Base-by-base conservation (phyloP, 2,329 filamentous ascomycete genomes). In the Aotearoamyces nothofagi region DNA sequence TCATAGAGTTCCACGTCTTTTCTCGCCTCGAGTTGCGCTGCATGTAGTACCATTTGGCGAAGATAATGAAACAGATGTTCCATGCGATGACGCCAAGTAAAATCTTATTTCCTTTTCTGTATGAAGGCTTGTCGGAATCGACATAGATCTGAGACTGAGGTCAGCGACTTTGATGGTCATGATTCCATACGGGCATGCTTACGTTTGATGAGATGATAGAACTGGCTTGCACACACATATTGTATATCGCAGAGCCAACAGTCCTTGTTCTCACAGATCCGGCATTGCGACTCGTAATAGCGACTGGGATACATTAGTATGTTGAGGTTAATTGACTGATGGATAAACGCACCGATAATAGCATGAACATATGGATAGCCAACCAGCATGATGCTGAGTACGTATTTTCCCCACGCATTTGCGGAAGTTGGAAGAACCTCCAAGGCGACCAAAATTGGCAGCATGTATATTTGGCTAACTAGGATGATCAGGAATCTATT, bases 161-260 rank as follows among this genome's bases (percentile, higher is more conserved):
- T 25, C 9, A 25, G 23, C 9, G 13, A 25, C 19, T 8, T 8
- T n/a, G 19, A 27, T 6, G 9, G 26, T 6, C 9, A 17, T 15
- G 12, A 16, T 27, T 10, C 9, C n/a, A 13, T 7, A 3, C 9
- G 11, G 22, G 4, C 17, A 10, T 23, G 9, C 17, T 9, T 8
- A 33, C 28, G 24, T 32, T 17, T n/a, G 14, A 27, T 9, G 31
- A 28, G 19, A 32, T 27, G 15, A 37, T 34, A 16, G 29, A 34
- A 13, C 51, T 48, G 0, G 50, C 47, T 36, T 61, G 58, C 5
- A 55, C 52, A 15, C 51, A 53, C 56, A 62, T 62, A 41, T 74
- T 76, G 48, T 75, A 76, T 11, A 68, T 49, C 0, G 66, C 69
- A 1, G 67, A 62, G 0, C 66, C 65, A 2, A 78, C 66, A 3